These are phyloP conservation scores for Wickerhamiella sergipiensis DNA, from an alignment of 805 yeast genomes.

Conservation along the genomic window DNA sequence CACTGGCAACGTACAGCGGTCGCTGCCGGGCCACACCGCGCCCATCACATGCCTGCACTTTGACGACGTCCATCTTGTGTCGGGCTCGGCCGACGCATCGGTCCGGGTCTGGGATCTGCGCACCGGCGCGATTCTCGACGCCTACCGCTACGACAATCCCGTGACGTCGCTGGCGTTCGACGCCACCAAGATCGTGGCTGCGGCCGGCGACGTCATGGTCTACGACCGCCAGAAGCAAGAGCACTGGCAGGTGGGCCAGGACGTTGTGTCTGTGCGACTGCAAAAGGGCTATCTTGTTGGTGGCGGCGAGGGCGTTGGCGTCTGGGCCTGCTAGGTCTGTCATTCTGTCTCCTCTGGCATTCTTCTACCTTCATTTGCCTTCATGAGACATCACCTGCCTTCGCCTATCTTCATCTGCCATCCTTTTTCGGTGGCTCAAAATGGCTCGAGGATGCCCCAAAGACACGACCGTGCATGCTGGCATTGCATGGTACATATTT, in stretches of 20 bases:
- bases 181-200: slow-evolving; percentile 37
- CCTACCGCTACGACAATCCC: slow-evolving; percentile 46
- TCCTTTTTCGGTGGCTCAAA: no score
- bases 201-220: slow-evolving; percentile 42
- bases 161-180: slow-evolving; percentile 49
- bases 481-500: neutral
- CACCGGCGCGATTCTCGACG: slow-evolving; percentile 47
- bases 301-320: slow-evolving; percentile 52
- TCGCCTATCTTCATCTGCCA: no score
- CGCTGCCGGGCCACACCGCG: slow-evolving; percentile 45
- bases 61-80: slow-evolving; percentile 47
- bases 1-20: slow-evolving; percentile 35
- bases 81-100: slow-evolving; percentile 51
- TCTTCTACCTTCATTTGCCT: no score
- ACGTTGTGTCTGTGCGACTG: slow-evolving; percentile 34
- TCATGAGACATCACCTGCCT: no score
- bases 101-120: slow-evolving; percentile 63
- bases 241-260: slow-evolving; percentile 41
- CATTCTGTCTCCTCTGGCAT: no score
- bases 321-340: slow-evolving; percentile 47
- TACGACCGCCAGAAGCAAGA: slow-evolving; percentile 42
- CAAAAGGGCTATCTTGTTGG: slow-evolving; percentile 55
- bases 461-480: neutral
- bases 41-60: slow-evolving; percentile 56
- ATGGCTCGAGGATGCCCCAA: neutral